These are phyloP conservation scores for Moesziomyces antarcticus DNA, from an alignment of 1,284 basidiomycete species.

Conservation along the genomic window DNA sequence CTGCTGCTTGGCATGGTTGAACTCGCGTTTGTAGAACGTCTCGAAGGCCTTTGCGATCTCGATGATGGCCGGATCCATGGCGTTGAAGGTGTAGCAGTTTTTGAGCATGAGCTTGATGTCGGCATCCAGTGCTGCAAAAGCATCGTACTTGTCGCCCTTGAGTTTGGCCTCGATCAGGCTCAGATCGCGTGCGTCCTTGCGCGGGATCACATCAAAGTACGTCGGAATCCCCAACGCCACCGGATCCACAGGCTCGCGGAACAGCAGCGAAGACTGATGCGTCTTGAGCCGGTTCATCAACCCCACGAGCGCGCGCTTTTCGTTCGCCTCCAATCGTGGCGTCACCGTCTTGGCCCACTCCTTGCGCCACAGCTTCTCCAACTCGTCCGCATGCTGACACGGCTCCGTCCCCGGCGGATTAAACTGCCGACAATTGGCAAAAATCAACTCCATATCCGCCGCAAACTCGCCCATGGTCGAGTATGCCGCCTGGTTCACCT, in stretches of 20 bases:
- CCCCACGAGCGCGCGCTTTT: conserved; percentile 82
- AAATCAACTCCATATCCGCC: conserved; percentile 83
- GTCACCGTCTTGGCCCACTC: conserved; percentile 87
- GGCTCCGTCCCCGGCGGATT: conserved; percentile 75
- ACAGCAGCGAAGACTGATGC: conserved; percentile 49
- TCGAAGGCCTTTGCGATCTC: conserved; percentile 68
- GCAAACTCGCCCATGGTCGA: conserved; percentile 73
- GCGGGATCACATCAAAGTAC: conserved; percentile 83
- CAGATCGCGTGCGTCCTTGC: conserved; percentile 87
- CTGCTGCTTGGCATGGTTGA: conserved; percentile 39
- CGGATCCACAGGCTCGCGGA: conserved; percentile 76
- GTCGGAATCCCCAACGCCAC: conserved; percentile 80
- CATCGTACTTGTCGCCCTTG: conserved; percentile 83
- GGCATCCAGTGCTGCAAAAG: conserved; percentile 79
- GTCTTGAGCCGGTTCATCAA: conserved; percentile 74
- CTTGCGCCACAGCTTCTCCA: conserved; percentile 80
- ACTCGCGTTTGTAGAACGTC: conserved; percentile 63
- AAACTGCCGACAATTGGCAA: conserved; percentile 78
- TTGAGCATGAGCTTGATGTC: conserved; percentile 85
- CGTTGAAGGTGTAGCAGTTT: conserved; percentile 88
- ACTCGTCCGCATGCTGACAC: conserved; percentile 77
- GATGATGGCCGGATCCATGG: conserved; percentile 80
- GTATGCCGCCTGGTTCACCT: conserved; percentile 68
- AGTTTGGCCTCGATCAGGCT: conserved; percentile 83
- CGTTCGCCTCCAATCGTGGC: conserved; percentile 79